A percentile compares a stretch with the other conserved stretches of the same genome.
Conservation (phyloP, 331 rosid species). For the Saraca asoca region DNA sequence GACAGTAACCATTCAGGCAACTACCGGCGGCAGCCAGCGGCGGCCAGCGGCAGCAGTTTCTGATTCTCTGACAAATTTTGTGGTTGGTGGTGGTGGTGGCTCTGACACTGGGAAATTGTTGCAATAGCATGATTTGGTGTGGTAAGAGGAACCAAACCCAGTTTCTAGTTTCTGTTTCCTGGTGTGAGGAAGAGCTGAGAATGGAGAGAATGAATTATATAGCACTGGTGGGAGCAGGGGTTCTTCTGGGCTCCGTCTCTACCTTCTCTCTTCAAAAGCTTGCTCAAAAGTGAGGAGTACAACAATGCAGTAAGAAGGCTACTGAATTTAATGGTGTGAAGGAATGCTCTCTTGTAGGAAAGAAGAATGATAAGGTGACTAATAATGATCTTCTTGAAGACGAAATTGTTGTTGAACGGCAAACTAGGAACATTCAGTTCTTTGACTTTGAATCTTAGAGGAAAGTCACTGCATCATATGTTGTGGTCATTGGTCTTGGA, state of each 20-base stretch:
- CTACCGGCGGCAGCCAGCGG: too few relatives aligned
- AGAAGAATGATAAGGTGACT: conserved; percentile 42
- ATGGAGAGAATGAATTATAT: conserved; percentile 59
- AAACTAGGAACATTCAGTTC: conserved; percentile 91
- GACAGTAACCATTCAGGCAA: too few relatives aligned
- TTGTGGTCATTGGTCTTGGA: too few relatives aligned
- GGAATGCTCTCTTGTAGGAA: conserved; percentile 40
- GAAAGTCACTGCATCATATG: too few relatives aligned
- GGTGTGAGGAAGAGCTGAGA: neutral
- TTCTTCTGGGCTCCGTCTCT: conserved; percentile 75
- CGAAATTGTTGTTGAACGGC: conserved; percentile 87
- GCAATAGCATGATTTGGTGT: too few relatives aligned
- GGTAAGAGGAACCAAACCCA: too few relatives aligned
- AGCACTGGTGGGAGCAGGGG: conserved; percentile 71
- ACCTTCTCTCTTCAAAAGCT: conserved; percentile 66
- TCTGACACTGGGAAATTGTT: too few relatives aligned
- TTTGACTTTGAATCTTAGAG: too few relatives aligned
- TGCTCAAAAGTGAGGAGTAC: conserved; percentile 50
- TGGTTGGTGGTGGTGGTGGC: too few relatives aligned
- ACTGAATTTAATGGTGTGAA: conserved; percentile 42
- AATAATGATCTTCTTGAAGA: conserved; percentile 60
- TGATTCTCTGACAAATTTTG: too few relatives aligned
- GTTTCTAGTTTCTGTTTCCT: too few relatives aligned
- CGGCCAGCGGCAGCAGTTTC: too few relatives aligned
- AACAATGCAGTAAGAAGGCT: conserved; percentile 31